These are phyloP conservation scores for Mortierella sp. DNA, from an alignment of 371 early-diverging fungal species.

Conservation along the genomic window DNA sequence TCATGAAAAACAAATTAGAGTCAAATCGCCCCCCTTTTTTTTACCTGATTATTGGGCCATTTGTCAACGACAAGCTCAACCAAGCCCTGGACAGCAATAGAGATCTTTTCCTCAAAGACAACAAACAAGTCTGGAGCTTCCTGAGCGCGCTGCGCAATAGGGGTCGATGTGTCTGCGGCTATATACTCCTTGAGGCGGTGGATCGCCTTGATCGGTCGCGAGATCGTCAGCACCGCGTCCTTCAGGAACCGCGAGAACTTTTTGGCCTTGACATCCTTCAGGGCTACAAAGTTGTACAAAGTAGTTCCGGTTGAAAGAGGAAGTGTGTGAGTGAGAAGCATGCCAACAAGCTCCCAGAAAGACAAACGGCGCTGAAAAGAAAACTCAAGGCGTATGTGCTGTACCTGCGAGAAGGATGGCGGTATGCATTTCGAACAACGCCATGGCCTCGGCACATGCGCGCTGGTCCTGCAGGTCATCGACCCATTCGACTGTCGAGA, in stretches of 20 bases:
- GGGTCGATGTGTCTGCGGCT: constrained; percentile 20
- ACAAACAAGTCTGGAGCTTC: constrained; percentile 20
- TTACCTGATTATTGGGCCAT: constrained; percentile 38
- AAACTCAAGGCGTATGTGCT: too few relatives aligned
- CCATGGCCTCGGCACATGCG: constrained; percentile 25
- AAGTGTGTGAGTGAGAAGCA: neutral
- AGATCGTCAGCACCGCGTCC: constrained; percentile 35
- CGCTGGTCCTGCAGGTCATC: constrained; percentile 37
- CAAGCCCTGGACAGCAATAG: constrained; percentile 16
- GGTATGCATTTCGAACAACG: constrained; percentile 38
- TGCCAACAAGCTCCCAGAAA: neutral
- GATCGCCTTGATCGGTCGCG: constrained; percentile 45
- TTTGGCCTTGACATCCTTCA: constrained; percentile 26
- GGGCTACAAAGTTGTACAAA: constrained; percentile 5
- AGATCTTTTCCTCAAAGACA: constrained; percentile 33
- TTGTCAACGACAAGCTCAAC: constrained; percentile 18
- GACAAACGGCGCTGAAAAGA: neutral
- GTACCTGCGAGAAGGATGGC: constrained; percentile 34
- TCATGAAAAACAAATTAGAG: neutral
- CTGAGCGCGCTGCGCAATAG: constrained; percentile 16
- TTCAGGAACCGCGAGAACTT: constrained; percentile 48
- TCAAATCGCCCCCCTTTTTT: too few relatives aligned
- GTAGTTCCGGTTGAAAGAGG: too few relatives aligned
- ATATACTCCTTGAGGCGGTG: constrained; percentile 37
- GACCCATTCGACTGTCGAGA: constrained; percentile 51